Conservation (phyloP, 2,329 filamentous ascomycete genomes). For the Pseudogymnoascus sp. region DNA sequence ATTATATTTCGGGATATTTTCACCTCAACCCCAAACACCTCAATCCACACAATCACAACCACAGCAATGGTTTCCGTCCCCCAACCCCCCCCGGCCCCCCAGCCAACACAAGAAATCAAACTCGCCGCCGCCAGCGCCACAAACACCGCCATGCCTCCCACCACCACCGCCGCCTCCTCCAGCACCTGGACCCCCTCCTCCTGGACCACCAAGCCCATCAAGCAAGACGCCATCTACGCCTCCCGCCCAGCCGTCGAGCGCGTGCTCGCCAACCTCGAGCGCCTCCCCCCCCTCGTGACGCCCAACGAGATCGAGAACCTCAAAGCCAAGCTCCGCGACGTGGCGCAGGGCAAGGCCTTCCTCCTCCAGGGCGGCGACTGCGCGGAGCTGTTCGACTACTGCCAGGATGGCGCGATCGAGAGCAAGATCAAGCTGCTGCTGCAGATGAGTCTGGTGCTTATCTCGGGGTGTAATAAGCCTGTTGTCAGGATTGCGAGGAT, state of each 20-base stretch:
- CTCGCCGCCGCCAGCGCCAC: neutral
- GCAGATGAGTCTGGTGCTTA: slow-evolving; percentile 93
- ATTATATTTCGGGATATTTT: neutral
- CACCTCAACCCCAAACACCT: neutral
- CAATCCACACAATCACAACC: neutral
- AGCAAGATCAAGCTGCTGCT: slow-evolving; percentile 93
- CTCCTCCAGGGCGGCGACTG: slow-evolving; percentile 94
- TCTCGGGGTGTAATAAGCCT: slow-evolving; percentile 74
- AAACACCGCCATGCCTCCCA: neutral
- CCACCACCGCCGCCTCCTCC: neutral
- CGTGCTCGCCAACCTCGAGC: slow-evolving; percentile 55
- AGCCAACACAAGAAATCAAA: neutral
- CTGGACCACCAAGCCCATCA: slow-evolving; percentile 72
- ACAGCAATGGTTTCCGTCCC: neutral
- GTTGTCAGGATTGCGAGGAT: slow-evolving; percentile 93
- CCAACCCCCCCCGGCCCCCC: neutral
- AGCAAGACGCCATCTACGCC: slow-evolving; percentile 64
- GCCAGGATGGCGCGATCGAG: slow-evolving; percentile 79
- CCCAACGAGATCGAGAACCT: slow-evolving; percentile 73
- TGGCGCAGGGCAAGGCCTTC: slow-evolving; percentile 84
- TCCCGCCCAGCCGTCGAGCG: slow-evolving; percentile 50
- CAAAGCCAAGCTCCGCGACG: slow-evolving; percentile 70
- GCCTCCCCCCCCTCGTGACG: slow-evolving; percentile 70
- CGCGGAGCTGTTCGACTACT: slow-evolving; percentile 96
- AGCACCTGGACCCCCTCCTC: slow-evolving; percentile 50